phyloP scores from a whole-genome alignment of 2,329 filamentous ascomycete genomes.

The Ophiostoma ips region DNA sequence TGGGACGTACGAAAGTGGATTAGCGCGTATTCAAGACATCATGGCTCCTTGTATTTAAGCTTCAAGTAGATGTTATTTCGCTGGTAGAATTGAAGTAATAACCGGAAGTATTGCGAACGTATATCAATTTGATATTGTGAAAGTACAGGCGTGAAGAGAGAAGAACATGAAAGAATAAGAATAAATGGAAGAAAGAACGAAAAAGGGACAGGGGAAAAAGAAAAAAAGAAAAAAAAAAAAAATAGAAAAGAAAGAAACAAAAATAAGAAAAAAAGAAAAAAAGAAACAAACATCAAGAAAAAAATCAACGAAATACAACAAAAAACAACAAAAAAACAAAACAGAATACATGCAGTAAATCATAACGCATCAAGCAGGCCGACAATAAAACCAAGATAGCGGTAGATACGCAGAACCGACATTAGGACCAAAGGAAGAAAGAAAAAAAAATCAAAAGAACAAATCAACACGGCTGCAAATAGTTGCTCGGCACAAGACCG shows the following conservation, averaged over 20 bases:
- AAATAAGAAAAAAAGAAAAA: neutral
- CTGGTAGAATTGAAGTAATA: too few species aligned
- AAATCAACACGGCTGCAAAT: constrained; percentile 39
- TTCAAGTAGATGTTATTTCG: too few species aligned
- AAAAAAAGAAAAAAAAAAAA: neutral
- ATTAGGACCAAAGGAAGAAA: neutral
- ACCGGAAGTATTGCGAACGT: too few species aligned
- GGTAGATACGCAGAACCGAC: neutral
- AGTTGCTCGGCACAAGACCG: constrained; percentile 56
- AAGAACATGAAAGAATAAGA: too few species aligned
- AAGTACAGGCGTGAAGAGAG: too few species aligned
- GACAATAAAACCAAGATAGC: neutral
- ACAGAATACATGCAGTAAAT: neutral
- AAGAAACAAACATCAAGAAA: neutral
- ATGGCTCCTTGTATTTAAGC: too few species aligned
- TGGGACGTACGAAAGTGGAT: too few species aligned
- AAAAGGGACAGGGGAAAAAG: too few species aligned
- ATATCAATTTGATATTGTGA: too few species aligned
- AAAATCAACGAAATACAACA: neutral
- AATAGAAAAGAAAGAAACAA: neutral
- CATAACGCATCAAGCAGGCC: neutral
- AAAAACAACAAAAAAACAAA: neutral
- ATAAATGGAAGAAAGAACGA: too few species aligned
- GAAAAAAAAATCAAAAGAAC: neutral
- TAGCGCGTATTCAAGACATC: too few species aligned